Base-by-base conservation (phyloP, 1,284 basidiomycete genomes). In the Malassezia arunalokei region DNA sequence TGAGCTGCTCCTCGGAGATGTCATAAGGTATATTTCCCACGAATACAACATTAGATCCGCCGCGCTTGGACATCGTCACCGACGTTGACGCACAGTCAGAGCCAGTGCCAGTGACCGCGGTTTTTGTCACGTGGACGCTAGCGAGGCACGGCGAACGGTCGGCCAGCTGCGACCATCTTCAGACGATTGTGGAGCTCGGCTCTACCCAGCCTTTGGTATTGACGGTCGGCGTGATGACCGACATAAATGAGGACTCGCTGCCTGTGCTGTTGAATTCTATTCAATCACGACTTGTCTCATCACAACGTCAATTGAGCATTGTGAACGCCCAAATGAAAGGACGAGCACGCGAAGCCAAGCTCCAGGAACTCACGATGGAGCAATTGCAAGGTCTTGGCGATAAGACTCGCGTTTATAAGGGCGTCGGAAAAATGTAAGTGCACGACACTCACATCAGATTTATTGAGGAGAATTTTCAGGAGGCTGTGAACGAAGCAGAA, bases 11-110 rank as follows among this genome's bases (percentile, higher is more conserved):
- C 44, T 73, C 70, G 14, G 67, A 64, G 54, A 71, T 66, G 50
- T 70, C 67, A 42, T 73, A 73, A 15, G 70, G 70, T 37, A 73
- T 70, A 55, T 73, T 73, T 14, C 70, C 70, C 40, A 73, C 70
- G 30, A 56, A 60, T 37, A 57, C 49, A 33, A 59, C 57, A 41
- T 51, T 49, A 31, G 59, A 51, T 24, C 52, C 52, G 43, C 40
- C 40, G 32, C 44, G 45, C 40, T 51, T 32, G 29, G 47, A 48
- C 52, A 54, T 48, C 20, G 48, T 33, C 20, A 24, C 20, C 20
- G 20, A 24, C 20, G 20, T 24, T 24, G 20, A 24, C 20, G 20
- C 20, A 24, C 20, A 24, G 20, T 24, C 4, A 4, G 20, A 24
- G 20, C 20, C 20, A 24, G 20, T 24, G 20, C 20, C 20, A 2